Conservation (phyloP, 2,329 filamentous ascomycete genomes). For the Aspergillus carbonarius region DNA sequence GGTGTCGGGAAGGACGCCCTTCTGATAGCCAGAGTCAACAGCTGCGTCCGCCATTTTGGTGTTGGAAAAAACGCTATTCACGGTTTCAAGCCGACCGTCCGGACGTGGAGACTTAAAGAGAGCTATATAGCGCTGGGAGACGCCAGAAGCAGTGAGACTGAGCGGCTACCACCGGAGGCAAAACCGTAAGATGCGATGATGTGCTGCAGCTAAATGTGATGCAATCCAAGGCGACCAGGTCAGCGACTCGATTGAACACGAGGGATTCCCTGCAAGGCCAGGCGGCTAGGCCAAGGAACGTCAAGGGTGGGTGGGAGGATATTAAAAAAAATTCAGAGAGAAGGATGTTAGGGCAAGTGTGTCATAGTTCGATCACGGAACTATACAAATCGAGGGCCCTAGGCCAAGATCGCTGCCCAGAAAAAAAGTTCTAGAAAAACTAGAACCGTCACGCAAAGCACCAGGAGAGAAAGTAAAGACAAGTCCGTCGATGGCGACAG, state of each 20-base stretch:
- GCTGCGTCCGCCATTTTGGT: conserved; percentile 17
- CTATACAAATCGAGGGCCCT: background rate
- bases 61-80: background rate
- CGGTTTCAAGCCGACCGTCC: background rate
- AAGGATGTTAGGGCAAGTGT: background rate
- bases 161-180: conserved; percentile 15
- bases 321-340: background rate
- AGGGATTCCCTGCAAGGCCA: conserved; percentile 1
- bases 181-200: conserved; percentile 23
- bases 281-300: background rate
- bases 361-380: background rate
- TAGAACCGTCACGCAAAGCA: background rate
- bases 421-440: background rate
- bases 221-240: conserved; percentile 31
- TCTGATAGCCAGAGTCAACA: conserved; percentile 16
- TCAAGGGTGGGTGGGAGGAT: background rate
- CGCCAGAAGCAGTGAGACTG: background rate
- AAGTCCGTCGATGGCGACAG: background rate
- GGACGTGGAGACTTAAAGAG: background rate
- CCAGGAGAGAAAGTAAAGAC: background rate
- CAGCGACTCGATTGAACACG: conserved; percentile 2
- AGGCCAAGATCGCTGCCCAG: background rate
- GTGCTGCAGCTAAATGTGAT: conserved; percentile 32
- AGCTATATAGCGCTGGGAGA: conserved; percentile 4
- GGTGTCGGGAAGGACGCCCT: conserved; percentile 20